Percentiles rank a stretch among this genome's conserved stretches.
Evolutionary conservation across 169 alveolate genomes (phyloP).

Genomic region (Cyclospora cayetanensis): DNA sequence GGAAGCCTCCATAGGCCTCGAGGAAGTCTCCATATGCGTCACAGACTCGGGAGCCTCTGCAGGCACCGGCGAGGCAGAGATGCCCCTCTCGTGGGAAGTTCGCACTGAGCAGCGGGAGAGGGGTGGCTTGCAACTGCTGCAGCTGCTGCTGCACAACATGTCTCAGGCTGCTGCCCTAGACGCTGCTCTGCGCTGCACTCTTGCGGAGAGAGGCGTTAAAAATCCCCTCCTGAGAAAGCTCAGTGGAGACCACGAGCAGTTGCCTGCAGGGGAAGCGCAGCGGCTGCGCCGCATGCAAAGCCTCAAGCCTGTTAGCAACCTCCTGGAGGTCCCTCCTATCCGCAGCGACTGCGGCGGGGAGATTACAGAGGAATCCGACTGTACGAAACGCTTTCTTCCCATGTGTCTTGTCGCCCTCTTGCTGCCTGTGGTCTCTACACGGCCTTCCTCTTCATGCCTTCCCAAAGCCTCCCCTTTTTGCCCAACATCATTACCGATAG

Average conservation of each 20-base stretch:
- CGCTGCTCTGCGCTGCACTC: conserved; percentile 41
- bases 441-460: too few species aligned
- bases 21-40: conserved; percentile 64
- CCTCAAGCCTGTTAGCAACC: neutral
- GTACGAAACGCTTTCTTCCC: too few species aligned
- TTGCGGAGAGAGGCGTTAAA: conserved; percentile 50
- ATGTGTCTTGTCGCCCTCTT: too few species aligned
- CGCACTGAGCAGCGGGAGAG: conserved; percentile 33
- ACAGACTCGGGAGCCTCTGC: conserved; percentile 23
- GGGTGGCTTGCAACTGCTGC: conserved; percentile 63
- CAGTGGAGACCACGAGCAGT: neutral
- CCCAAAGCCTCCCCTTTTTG: too few species aligned
- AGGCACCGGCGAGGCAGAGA: conserved; percentile 45
- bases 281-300: conserved; percentile 42
- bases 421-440: too few species aligned
- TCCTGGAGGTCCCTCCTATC: conserved; percentile 13
- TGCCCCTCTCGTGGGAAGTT: conserved; percentile 59
- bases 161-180: conserved; percentile 63
- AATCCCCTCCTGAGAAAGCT: conserved; percentile 38
- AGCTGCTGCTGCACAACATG: conserved; percentile 67
- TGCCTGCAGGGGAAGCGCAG: neutral
- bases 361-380: neutral
- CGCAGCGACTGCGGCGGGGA: conserved; percentile 54
- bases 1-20: conserved; percentile 12
- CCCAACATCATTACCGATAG: too few species aligned